Conservation (phyloP, 1,284 basidiomycete species). For the Cutaneotrichosporon cavernicola region DNA sequence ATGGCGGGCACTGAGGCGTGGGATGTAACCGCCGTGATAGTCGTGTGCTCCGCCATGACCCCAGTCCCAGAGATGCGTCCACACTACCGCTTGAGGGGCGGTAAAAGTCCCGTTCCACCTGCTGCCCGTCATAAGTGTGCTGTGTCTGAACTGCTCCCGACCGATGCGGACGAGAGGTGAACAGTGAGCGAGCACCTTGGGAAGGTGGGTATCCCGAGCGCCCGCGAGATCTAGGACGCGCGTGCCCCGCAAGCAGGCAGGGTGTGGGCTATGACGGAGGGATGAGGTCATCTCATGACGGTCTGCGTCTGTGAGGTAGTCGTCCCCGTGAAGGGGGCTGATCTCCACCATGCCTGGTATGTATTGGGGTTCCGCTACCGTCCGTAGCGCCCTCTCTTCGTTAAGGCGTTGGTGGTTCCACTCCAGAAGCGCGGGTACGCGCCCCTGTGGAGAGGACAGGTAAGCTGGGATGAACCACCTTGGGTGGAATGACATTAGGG, state of each 20-base stretch:
- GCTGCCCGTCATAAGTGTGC: neutral
- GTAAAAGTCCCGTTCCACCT: neutral
- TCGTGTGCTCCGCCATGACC: neutral
- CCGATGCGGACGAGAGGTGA: neutral
- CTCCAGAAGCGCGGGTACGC: neutral
- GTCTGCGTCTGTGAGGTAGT: neutral
- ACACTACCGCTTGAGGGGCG: neutral
- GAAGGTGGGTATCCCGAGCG: neutral
- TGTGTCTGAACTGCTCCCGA: neutral
- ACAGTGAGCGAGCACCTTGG: neutral
- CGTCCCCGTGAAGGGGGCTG: neutral
- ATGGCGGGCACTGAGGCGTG: neutral
- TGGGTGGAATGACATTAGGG: too few species aligned
- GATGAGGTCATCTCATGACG: neutral
- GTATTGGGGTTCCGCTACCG: neutral
- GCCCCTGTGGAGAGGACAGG: neutral
- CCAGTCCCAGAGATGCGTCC: neutral
- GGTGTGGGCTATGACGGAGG: neutral
- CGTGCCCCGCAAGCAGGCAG: neutral
- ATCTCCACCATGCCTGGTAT: neutral
- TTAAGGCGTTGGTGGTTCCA: neutral
- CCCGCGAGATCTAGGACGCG: neutral
- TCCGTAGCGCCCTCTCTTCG: neutral
- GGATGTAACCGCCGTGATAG: neutral
- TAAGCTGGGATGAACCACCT: neutral